phyloP scores from a whole-genome alignment of 2,329 filamentous ascomycete genomes.

The Pseudopyrenochaeta lycopersici region DNA sequence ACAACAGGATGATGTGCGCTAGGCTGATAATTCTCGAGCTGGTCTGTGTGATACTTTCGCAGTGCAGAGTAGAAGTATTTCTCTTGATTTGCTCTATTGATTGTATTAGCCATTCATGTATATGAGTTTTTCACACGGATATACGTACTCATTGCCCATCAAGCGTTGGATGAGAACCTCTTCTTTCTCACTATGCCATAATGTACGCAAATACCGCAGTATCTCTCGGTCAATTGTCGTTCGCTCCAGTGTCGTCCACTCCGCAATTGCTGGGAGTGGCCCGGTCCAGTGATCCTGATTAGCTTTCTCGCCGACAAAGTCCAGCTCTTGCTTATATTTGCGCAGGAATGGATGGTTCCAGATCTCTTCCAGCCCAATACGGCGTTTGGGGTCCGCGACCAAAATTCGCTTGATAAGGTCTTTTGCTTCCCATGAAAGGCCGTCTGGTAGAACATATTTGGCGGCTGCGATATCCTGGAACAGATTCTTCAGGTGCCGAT shows the following conservation, averaged over 20 bases:
- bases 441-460: conserved; percentile 56
- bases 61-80: conserved; percentile 93
- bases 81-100: conserved; percentile 80
- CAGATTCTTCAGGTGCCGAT: conserved; percentile 67
- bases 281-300: conserved; percentile 62
- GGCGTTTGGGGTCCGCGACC: conserved; percentile 76
- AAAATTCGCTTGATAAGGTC: conserved; percentile 84
- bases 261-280: conserved; percentile 64
- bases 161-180: conserved; percentile 75
- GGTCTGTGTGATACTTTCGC: conserved; percentile 80
- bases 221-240: conserved; percentile 82
- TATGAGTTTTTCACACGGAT: background rate
- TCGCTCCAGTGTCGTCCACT: conserved; percentile 68
- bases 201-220: conserved; percentile 82
- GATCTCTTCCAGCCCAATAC: conserved; percentile 82
- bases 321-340: conserved; percentile 78
- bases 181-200: conserved; percentile 89
- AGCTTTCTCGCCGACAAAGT: conserved; percentile 68
- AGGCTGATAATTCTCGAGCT: conserved; percentile 84
- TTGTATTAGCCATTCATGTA: conserved; percentile 5
- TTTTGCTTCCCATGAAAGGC: conserved; percentile 71
- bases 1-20: conserved; percentile 69
- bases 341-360: conserved; percentile 88
- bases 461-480: conserved; percentile 66
- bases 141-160: conserved; percentile 54